Conservation (phyloP, 495 filamentous ascomycete species). For the Penicillium lividum region DNA sequence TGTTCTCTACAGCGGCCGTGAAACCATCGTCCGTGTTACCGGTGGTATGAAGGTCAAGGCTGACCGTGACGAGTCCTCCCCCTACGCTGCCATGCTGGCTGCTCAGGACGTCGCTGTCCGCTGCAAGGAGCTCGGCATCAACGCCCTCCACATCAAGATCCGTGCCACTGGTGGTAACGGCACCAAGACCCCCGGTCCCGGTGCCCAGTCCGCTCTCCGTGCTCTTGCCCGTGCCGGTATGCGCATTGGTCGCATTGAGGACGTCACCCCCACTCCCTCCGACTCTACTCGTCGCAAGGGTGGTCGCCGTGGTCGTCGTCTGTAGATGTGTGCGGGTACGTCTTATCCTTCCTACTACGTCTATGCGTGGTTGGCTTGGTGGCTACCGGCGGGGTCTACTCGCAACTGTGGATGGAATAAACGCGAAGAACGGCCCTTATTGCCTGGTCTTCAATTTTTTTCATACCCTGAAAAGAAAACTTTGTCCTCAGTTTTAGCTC, state of each 20-base stretch:
- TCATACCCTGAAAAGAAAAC: slow-evolving; percentile 46
- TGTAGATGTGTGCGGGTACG: slow-evolving; percentile 60
- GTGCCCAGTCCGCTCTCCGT: slow-evolving; percentile 98
- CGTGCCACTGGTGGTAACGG: slow-evolving; percentile 98
- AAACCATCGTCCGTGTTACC: slow-evolving; percentile 99
- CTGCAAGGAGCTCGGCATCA: slow-evolving; percentile 99
- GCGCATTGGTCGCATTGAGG: slow-evolving; percentile 99
- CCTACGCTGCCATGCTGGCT: slow-evolving; percentile 99
- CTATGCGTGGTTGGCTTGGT: slow-evolving; percentile 39
- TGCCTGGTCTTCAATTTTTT: slow-evolving; percentile 58
- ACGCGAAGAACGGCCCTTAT: slow-evolving; percentile 58
- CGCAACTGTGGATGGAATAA: slow-evolving; percentile 57
- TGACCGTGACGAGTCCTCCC: slow-evolving; percentile 98
- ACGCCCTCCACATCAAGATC: slow-evolving; percentile 99
- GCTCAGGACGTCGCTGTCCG: slow-evolving; percentile 88
- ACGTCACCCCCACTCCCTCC: slow-evolving; percentile 97
- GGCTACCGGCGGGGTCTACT: slow-evolving; percentile 37
- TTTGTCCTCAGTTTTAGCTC: slow-evolving; percentile 28
- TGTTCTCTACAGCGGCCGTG: slow-evolving; percentile 83
- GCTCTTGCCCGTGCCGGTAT: slow-evolving; percentile 97
- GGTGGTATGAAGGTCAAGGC: slow-evolving; percentile 99
- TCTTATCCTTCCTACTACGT: slow-evolving; percentile 31
- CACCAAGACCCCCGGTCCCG: slow-evolving; percentile 98
- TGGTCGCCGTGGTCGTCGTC: slow-evolving; percentile 99
- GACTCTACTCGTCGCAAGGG: slow-evolving; percentile 99